Evolutionary conservation across 148 eudicot genomes (phyloP).

Genomic region (Limonium bicolor): DNA sequence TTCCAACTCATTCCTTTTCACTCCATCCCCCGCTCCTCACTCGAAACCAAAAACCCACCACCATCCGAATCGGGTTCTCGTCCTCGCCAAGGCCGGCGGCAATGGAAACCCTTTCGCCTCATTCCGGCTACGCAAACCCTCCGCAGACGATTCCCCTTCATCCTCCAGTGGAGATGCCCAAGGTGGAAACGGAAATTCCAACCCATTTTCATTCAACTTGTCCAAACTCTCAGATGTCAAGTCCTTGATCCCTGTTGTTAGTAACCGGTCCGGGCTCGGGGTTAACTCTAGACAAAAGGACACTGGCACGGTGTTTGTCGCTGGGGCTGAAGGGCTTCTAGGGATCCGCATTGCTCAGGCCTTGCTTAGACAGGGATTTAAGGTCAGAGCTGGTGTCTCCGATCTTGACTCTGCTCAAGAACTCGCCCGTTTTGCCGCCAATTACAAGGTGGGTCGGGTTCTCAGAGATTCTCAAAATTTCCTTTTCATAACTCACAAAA

Average conservation of each 20-base stretch:
- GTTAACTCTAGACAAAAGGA: conserved; percentile 50
- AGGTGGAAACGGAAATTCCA: conserved; percentile 5
- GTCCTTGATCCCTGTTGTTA: conserved; percentile 48
- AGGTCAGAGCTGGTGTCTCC: conserved; percentile 85
- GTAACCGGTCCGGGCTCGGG: conserved; percentile 9
- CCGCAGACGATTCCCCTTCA: neutral
- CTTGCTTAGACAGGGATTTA: conserved; percentile 57
- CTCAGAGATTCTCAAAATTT: too few species aligned
- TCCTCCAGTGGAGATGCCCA: neutral
- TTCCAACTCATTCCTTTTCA: conserved; percentile 48
- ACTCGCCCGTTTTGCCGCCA: conserved; percentile 62
- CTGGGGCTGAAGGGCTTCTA: conserved; percentile 72
- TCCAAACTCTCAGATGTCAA: conserved; percentile 41
- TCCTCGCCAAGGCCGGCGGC: conserved; percentile 43
- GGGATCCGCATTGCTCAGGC: conserved; percentile 62
- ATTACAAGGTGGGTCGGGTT: conserved; percentile 70
- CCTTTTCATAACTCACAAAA: neutral
- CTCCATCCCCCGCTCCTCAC: conserved; percentile 35
- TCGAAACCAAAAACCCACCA: conserved; percentile 1
- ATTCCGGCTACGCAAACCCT: conserved; percentile 17
- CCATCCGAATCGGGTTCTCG: conserved; percentile 4
- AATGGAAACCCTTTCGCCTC: conserved; percentile 15
- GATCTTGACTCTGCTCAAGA: conserved; percentile 81
- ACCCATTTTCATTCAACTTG: conserved; percentile 45
- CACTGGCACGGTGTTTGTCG: conserved; percentile 76